Evolutionary conservation across 2,329 filamentous ascomycete genomes (phyloP), one percentile per base, ranked within the genome.

Genomic region (Ophiosphaerella narmari): DNA sequence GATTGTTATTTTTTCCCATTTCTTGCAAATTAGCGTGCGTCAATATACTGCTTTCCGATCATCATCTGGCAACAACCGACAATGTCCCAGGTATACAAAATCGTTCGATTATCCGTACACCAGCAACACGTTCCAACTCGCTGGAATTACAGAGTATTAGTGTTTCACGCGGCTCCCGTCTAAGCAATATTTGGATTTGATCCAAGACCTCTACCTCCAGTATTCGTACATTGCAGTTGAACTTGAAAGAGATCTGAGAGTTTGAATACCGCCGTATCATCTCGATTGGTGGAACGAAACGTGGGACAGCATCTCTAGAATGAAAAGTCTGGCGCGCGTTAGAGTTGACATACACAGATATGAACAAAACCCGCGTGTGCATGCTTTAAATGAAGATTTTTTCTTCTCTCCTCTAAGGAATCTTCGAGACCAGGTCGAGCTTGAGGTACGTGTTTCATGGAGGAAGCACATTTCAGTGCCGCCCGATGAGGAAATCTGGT

Each of bases 1-100:
- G 34, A 29, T 32, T 32, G 13, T 26, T 45, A 31, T 37, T 21
- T 16, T 45, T 45, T 13, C 23, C 32, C 7, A 32, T 32, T 7
- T 37, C 33, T 31, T 45, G 42, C 33, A 45, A 45, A 29, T 45
- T 45, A 21, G 42, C 42, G 42, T 45, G 38, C 21, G 42, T 24
- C 9, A 9, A 9, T 12, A 32, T 6, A n/a, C 21, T 14, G 7
- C 9, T 14, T 13, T 8, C 14, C 33, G 6, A 3, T 33, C 11
- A 33, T 12, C n/a, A 12, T 18, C 18, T 42, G 26, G 7, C 42
- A 38, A 38, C 21, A 38, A 32, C 23, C 38, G 24, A 45, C 7
- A 14, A 32, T n/a, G 1, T 14, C 24, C 1, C 42, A 45, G 42
- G 42, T 38, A 37, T 21, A 11, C 21, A n/a, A 34, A 45, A 45